Percentiles rank a stretch among this genome's conserved stretches.
Evolutionary conservation across 2,329 filamentous ascomycete genomes (phyloP).

Genomic region (Talaromyces atroroseus): DNA sequence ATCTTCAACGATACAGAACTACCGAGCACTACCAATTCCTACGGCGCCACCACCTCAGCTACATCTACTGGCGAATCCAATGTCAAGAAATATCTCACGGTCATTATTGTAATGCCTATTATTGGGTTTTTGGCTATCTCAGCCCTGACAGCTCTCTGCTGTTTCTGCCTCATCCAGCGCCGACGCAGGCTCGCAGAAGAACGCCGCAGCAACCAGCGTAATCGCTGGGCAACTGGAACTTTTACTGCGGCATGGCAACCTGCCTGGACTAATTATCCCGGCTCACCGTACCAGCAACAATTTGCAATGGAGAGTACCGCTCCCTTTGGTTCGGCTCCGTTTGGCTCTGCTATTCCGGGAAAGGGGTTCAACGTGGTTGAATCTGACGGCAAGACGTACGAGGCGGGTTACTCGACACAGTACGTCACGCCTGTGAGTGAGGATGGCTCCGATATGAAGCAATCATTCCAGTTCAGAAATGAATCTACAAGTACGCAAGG

Average conservation of each 20-base stretch:
- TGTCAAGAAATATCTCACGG: constrained; percentile 27
- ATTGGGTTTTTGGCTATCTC: constrained; percentile 38
- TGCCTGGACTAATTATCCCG: constrained; percentile 19
- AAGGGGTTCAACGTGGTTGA: constrained; percentile 24
- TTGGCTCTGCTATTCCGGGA: constrained; percentile 16
- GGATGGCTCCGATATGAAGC: not conserved
- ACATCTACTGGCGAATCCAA: constrained; percentile 18
- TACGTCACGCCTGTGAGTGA: constrained; percentile 10
- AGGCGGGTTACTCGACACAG: constrained; percentile 18
- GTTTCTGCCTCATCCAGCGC: constrained; percentile 39
- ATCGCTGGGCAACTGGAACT: constrained; percentile 31
- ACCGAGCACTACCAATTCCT: constrained; percentile 24
- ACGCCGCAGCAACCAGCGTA: constrained; percentile 26
- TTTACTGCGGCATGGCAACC: constrained; percentile 25
- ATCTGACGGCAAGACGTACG: constrained; percentile 23
- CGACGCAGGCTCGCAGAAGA: constrained; percentile 33
- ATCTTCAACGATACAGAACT: constrained; percentile 40
- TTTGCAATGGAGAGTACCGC: not conserved
- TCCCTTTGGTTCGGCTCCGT: constrained; percentile 5
- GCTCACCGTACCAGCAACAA: constrained; percentile 16
- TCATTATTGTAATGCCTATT: constrained; percentile 41
- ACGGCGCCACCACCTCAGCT: constrained; percentile 16
- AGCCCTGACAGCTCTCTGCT: constrained; percentile 27
- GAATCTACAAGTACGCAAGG: not conserved
- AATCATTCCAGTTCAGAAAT: constrained; percentile 8